Base-by-base conservation (phyloP, 306 rosid species). In the Trifolium pratense region DNA sequence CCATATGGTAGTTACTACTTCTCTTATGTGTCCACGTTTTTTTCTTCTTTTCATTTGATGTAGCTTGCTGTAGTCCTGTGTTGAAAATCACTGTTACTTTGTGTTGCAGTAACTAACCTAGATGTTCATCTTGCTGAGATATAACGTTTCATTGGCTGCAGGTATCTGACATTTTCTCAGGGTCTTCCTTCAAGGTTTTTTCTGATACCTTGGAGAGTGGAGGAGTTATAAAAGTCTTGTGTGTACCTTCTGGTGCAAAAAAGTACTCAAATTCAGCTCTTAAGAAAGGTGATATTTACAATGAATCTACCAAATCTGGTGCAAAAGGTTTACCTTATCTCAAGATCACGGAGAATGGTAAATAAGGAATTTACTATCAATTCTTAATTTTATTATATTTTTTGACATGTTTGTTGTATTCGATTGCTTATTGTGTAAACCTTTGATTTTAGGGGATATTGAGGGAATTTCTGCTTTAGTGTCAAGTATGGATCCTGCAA, bases 301-400 rank as follows among this genome's bases (percentile, higher is more conserved):
- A 66, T 48, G 95, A 89, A 81, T 95, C 91, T 36, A 67, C 77
- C 73, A 88, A 84, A 89, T 87, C 96, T 73, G 98, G 98, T 73
- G 96, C 97, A 3, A 91, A 86, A 84, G 96, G 97, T 51, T 94
- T 94, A 71, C 96, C 95, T 80, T 94, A 89, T 81, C 86, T 94
- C 78, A 94, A 91, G 88, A 88, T 94, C 70, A 66, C 82, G 64
- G 89, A 91, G 81, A 90, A 77, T 65, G 98, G 98, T 94, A 84
- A 77, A 66, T 16, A 26, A 52, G 55, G 31, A 59, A 25, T 32
- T 36, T 70, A 10, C 77, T 69, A 62, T 36, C 15, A 52, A 40
- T 71, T 40, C 56, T 57, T 48, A 31, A 68, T 39, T 29, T 53
- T 32, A 14, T 68, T 18, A 46, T 21, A 18, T 46, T 37, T 25